Conservation (phyloP, 805 yeast genomes). For the Ogataea pini region DNA sequence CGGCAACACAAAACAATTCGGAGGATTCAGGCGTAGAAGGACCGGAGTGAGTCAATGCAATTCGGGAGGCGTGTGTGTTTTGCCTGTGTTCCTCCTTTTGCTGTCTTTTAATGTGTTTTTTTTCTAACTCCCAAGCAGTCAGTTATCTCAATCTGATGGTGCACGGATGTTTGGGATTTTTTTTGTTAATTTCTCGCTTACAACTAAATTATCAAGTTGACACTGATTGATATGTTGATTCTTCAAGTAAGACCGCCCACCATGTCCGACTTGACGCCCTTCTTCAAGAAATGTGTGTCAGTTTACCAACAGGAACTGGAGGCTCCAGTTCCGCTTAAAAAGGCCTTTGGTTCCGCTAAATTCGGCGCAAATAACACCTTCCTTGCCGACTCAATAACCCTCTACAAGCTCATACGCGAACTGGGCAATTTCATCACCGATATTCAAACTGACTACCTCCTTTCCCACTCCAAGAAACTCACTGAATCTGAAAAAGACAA, state of each 20-base stretch:
- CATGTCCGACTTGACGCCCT: slow-evolving; percentile 52
- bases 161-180: not conserved
- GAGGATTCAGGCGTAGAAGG: too few relatives aligned
- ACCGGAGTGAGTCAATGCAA: too few relatives aligned
- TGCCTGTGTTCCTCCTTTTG: not conserved
- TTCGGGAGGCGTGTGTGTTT: too few relatives aligned
- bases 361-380: slow-evolving; percentile 38
- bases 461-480: slow-evolving; percentile 28
- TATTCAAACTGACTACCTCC: slow-evolving; percentile 39
- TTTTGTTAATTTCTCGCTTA: too few relatives aligned
- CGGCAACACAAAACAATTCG: too few relatives aligned
- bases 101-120: slow-evolving; percentile 2
- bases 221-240: too few relatives aligned
- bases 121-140: not conserved
- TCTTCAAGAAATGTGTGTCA: slow-evolving; percentile 47
- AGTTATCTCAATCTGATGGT: not conserved
- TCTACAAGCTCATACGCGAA: slow-evolving; percentile 36
- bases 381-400: slow-evolving; percentile 40
- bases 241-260: too few relatives aligned
- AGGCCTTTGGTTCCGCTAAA: slow-evolving; percentile 6
- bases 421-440: slow-evolving; percentile 37
- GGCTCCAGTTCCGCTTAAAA: not conserved
- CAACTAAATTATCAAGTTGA: too few relatives aligned
- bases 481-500: slow-evolving; percentile 30
- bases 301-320: slow-evolving; percentile 37